phyloP scores from a whole-genome alignment of 2,329 filamentous ascomycete genomes.

The Stenocarpella maydis region DNA sequence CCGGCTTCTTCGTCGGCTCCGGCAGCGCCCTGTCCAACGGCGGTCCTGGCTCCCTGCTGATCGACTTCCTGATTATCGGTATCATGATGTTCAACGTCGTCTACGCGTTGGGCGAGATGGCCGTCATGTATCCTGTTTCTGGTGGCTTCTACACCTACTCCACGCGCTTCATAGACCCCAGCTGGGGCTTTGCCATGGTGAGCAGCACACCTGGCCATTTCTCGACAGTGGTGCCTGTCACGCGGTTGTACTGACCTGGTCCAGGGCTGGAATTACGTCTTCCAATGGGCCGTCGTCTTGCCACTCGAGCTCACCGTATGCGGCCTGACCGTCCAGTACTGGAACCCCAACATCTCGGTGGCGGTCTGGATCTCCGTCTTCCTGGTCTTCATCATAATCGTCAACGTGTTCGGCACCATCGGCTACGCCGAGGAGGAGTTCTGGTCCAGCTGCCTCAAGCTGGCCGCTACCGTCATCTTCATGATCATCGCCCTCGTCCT shows the following conservation, averaged over 20 bases:
- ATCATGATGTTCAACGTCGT: constrained; percentile 69
- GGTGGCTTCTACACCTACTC: constrained; percentile 67
- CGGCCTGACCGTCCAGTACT: constrained; percentile 57
- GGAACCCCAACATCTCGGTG: constrained; percentile 54
- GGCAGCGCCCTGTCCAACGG: constrained; percentile 58
- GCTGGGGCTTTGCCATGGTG: constrained; percentile 62
- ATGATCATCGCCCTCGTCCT: constrained; percentile 69
- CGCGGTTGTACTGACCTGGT: not conserved
- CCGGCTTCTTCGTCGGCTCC: constrained; percentile 69
- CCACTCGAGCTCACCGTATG: constrained; percentile 60
- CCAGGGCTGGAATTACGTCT: constrained; percentile 52
- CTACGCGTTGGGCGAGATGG: constrained; percentile 67
- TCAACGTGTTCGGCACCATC: constrained; percentile 65
- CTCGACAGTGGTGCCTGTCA: not conserved
- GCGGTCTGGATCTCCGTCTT: constrained; percentile 67
- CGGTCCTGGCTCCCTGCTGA: constrained; percentile 53
- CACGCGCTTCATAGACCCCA: constrained; percentile 64
- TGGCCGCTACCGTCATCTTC: constrained; percentile 66
- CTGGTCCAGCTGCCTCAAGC: constrained; percentile 63
- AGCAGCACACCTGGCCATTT: constrained; percentile 40
- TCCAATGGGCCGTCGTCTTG: constrained; percentile 58
- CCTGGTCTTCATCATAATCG: constrained; percentile 56
- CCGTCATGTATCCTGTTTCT: constrained; percentile 63
- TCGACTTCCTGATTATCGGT: constrained; percentile 64
- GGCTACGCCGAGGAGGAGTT: constrained; percentile 70